A percentile compares a stretch with the other conserved stretches of the same genome.
Evolutionary conservation across 2,329 filamentous ascomycete genomes (phyloP).

Genomic region (Colletotrichum noveboracense): DNA sequence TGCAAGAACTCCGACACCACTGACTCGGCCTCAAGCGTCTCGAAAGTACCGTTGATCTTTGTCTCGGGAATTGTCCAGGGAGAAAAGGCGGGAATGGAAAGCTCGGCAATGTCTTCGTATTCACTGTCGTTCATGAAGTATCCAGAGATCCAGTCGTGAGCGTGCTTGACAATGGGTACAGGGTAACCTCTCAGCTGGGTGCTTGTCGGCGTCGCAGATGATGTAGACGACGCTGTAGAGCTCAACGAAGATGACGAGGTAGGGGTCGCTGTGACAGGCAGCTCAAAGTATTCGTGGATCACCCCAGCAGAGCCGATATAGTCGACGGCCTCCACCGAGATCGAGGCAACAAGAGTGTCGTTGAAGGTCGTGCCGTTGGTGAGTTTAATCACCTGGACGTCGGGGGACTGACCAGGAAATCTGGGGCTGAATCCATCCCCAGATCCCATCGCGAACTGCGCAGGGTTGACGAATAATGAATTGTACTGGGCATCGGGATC

Average conservation of each 20-base stretch:
- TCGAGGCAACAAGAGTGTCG: background rate
- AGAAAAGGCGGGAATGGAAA: constrained; percentile 26
- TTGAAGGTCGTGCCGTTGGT: constrained; percentile 4
- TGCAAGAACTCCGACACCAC: constrained; percentile 47
- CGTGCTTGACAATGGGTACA: constrained; percentile 27
- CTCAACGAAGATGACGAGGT: background rate
- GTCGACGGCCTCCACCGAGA: background rate
- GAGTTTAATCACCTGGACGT: constrained; percentile 5
- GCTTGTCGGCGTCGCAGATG: background rate
- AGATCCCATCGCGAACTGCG: background rate
- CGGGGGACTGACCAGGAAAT: background rate
- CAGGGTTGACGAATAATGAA: constrained; percentile 8
- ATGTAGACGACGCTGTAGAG: background rate
- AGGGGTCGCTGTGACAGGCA: background rate
- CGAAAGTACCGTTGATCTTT: constrained; percentile 2
- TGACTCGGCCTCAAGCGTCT: constrained; percentile 22
- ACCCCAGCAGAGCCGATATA: background rate
- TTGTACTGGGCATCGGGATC: constrained; percentile 26
- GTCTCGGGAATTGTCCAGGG: background rate
- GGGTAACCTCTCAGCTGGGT: constrained; percentile 28
- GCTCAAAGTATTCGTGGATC: constrained; percentile 5
- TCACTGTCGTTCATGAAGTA: constrained; percentile 31
- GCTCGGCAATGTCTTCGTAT: constrained; percentile 31
- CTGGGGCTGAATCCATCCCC: background rate
- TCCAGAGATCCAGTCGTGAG: constrained; percentile 25